These are phyloP conservation scores for Carex arenaria DNA, from an alignment of 202 grass and related monocot species.

Conservation along the genomic window DNA sequence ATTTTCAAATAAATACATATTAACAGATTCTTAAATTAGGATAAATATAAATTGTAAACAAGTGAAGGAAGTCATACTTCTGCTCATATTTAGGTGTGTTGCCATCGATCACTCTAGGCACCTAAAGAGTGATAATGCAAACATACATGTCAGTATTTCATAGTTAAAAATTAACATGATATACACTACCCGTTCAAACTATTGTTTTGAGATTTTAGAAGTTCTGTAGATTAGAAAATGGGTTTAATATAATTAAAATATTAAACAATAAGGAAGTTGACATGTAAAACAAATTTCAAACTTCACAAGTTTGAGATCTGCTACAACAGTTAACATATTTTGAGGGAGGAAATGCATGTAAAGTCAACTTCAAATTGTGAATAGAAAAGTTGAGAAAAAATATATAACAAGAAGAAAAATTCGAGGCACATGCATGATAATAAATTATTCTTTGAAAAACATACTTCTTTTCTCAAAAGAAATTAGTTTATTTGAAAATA, in stretches of 20 bases:
- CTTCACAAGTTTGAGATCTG: background rate
- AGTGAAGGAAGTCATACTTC: slow-evolving; percentile 1
- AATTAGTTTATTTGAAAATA: background rate
- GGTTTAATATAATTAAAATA: background rate
- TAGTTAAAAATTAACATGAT: background rate
- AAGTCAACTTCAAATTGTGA: slow-evolving; percentile 14
- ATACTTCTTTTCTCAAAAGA: background rate
- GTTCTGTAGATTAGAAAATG: background rate
- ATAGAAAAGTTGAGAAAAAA: background rate
- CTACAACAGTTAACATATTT: background rate
- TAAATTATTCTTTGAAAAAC: background rate
- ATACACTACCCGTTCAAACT: background rate
- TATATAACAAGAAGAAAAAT: background rate
- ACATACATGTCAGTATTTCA: background rate
- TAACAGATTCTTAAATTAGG: background rate
- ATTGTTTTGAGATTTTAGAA: background rate
- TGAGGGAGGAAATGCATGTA: background rate
- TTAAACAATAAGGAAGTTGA: background rate
- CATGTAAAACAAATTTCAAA: background rate
- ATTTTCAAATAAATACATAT: background rate
- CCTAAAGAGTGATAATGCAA: background rate
- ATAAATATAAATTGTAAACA: background rate
- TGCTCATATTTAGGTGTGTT: background rate
- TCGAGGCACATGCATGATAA: background rate
- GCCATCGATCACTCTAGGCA: slow-evolving; percentile 5